Base-by-base conservation (phyloP, 2,329 filamentous ascomycete genomes). In the Talaromyces atroroseus region DNA sequence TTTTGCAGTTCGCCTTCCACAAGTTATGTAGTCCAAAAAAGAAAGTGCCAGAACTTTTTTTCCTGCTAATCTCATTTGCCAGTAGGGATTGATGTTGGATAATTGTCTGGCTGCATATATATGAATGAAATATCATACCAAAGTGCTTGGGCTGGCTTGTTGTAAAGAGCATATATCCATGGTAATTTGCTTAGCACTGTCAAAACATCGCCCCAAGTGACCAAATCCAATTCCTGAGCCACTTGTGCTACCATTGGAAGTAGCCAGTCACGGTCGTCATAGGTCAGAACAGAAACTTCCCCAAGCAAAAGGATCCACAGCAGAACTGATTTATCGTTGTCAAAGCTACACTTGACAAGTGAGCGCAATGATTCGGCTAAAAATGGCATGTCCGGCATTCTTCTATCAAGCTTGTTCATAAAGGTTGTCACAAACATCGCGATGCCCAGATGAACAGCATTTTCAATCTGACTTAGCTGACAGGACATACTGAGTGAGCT, bases 291-390 rank as follows among this genome's bases (percentile, higher is more conserved):
- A 1, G 54, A 49, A 14, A 54, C 36, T 29, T 51, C 34, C n/a
- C 49, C 49, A 42, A 53, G 55, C 11, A 59, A 59, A 2, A 57
- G n/a, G 6, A 54, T 20, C 57, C 57, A 59, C 16, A 59, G 45
- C 12, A 48, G 24, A 46, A 59, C 12, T 10, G 47, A 2, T 20
- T 32, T 11, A 11, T 54, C 20, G 1, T 57, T 44, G n/a, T 52
- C n/a, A 45, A 36, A 18, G 5, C 21, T 45, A 24, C 6, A 20
- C 11, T 24, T 45, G 21, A 38, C 10, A 26, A 54, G 26, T 24
- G 18, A 49, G 26, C 54, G 45, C n/a, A 59, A 16, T 0, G 50
- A 32, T 24, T 54, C 34, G 6, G 49, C 49, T 23, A 59, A 45
- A 32, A 57, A 34, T 14, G 57, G 57, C 24, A 57, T 57, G 5